Evolutionary conservation across 208 protist genomes (phyloP).

Genomic region (Trypanosoma avium): DNA sequence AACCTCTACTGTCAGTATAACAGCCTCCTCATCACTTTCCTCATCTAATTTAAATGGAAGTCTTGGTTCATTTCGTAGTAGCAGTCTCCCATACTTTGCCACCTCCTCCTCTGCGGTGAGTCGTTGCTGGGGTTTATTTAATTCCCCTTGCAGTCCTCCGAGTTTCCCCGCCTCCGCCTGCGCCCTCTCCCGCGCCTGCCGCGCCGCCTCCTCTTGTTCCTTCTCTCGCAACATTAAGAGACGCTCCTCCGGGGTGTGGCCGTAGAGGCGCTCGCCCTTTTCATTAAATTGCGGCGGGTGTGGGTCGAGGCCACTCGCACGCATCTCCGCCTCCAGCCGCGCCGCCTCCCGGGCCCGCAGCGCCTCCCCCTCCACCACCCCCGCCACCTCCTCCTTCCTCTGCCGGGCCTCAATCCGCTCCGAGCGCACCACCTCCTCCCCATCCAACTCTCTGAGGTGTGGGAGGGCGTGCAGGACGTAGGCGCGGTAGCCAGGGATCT

Average conservation of each 20-base stretch:
- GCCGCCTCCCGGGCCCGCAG: slow-evolving; percentile 54
- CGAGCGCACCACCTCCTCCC: slow-evolving; percentile 72
- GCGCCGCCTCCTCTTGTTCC: slow-evolving; percentile 48
- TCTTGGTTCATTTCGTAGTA: slow-evolving; percentile 93
- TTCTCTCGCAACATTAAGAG: slow-evolving; percentile 87
- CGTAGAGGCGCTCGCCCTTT: slow-evolving; percentile 88
- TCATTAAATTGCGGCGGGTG: slow-evolving; percentile 87
- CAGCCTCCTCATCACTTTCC: slow-evolving; percentile 39
- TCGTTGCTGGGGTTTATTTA: slow-evolving; percentile 35
- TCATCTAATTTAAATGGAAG: slow-evolving; percentile 85
- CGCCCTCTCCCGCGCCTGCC: slow-evolving; percentile 34
- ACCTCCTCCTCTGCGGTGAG: slow-evolving; percentile 88
- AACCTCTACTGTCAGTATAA: slow-evolving; percentile 85
- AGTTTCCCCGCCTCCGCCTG: slow-evolving; percentile 44
- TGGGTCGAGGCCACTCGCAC: slow-evolving; percentile 64
- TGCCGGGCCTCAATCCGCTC: slow-evolving; percentile 93
- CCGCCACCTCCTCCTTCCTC: slow-evolving; percentile 51
- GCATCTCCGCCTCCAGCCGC: slow-evolving; percentile 73
- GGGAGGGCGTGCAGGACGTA: slow-evolving; percentile 93
- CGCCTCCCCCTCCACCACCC: slow-evolving; percentile 48
- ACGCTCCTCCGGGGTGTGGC: slow-evolving; percentile 87
- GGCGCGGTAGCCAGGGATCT: slow-evolving; percentile 86
- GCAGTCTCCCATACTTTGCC: slow-evolving; percentile 82
- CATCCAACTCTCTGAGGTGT: slow-evolving; percentile 90
- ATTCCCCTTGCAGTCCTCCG: slow-evolving; percentile 63